Percentiles rank a stretch among this genome's conserved stretches.
These are phyloP conservation scores for Lactarius evosmus DNA, from an alignment of 768 basidiomycete species.

Conservation along the genomic window DNA sequence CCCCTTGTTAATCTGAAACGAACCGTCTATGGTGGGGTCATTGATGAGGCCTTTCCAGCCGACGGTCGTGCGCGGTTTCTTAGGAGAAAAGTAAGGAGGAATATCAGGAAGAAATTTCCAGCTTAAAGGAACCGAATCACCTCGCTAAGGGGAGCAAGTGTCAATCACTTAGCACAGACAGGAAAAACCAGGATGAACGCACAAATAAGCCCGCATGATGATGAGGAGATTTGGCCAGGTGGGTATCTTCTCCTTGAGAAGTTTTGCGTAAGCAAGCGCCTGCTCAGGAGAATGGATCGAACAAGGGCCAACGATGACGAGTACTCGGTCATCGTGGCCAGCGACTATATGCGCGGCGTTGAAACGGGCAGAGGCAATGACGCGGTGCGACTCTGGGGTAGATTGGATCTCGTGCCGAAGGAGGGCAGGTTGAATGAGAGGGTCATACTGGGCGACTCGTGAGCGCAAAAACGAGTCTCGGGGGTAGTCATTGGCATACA, in stretches of 20 bases:
- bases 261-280: conserved; percentile 77
- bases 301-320: conserved; percentile 95
- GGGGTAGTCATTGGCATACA: conserved; percentile 43
- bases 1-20: conserved; percentile 97
- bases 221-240: conserved; percentile 77
- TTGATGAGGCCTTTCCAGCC: conserved; percentile 97
- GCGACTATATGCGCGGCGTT: conserved; percentile 74
- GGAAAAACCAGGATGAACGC: conserved; percentile 38
- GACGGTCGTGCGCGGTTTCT: conserved; percentile 97
- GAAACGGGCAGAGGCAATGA: conserved; percentile 78
- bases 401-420: conserved; percentile 84
- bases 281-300: conserved; percentile 89
- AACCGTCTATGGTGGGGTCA: conserved; percentile 93
- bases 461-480: conserved; percentile 6
- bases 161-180: conserved; percentile 25
- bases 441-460: conserved; percentile 70
- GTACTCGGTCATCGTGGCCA: conserved; percentile 78
- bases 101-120: neutral
- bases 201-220: conserved; percentile 98
- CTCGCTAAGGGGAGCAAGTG: conserved; percentile 42
- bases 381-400: conserved; percentile 58
- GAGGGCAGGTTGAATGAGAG: conserved; percentile 90
- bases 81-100: conserved; percentile 8
- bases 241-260: conserved; percentile 63
- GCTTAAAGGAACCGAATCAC: conserved; percentile 30